phyloP scores from a whole-genome alignment of 2,329 filamentous ascomycete species.

The Trichoderma sp. region DNA sequence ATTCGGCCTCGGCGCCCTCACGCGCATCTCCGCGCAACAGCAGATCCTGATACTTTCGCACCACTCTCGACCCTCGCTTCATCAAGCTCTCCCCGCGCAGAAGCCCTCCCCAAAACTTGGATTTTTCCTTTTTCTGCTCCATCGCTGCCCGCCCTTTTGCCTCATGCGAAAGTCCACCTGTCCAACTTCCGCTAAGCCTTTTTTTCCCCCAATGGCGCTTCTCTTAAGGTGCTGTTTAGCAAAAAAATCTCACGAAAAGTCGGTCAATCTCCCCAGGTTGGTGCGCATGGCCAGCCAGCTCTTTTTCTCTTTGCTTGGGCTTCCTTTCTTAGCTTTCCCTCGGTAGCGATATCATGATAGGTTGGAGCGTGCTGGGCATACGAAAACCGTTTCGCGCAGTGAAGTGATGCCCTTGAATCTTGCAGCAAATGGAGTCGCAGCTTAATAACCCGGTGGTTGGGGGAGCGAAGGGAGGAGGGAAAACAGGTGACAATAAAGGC shows the following conservation, averaged over 20 bases:
- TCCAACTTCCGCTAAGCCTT: background rate
- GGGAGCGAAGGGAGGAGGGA: background rate
- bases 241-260: conserved; percentile 16
- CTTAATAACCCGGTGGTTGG: background rate
- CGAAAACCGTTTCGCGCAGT: background rate
- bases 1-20: conserved; percentile 8
- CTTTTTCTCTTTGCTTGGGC: background rate
- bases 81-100: conserved; percentile 51
- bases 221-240: background rate
- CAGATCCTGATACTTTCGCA: conserved; percentile 19
- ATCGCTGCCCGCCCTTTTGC: conserved; percentile 29
- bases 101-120: conserved; percentile 50
- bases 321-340: background rate
- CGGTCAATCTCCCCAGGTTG: conserved; percentile 14
- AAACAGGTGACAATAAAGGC: background rate
- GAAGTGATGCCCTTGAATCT: background rate
- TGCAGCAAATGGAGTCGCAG: background rate
- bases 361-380: background rate
- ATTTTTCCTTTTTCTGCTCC: conserved; percentile 43
- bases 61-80: conserved; percentile 21
- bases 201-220: background rate
- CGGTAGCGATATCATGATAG: background rate
- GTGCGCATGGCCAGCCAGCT: conserved; percentile 8
- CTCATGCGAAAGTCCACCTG: background rate
- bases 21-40: conserved; percentile 15